Percentiles rank a stretch among this genome's conserved stretches.
Evolutionary conservation across 2,329 filamentous ascomycete genomes (phyloP).

Genomic region (Hysterium pulicare): DNA sequence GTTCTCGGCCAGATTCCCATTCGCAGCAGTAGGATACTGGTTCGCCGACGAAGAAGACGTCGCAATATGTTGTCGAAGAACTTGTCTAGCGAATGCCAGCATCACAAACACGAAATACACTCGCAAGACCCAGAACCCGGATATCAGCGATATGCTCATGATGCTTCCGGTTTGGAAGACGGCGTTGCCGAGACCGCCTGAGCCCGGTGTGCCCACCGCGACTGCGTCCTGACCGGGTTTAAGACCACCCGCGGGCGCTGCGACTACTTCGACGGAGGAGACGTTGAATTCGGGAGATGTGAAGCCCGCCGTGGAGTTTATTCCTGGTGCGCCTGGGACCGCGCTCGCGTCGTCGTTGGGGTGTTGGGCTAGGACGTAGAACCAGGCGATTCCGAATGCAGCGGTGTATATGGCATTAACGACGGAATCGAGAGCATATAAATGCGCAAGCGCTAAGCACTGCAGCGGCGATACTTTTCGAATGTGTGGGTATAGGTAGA

Average conservation of each 20-base stretch:
- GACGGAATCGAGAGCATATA: constrained; percentile 78
- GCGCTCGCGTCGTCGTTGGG: constrained; percentile 38
- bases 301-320: constrained; percentile 63
- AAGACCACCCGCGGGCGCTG: constrained; percentile 45
- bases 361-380: constrained; percentile 65
- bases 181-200: constrained; percentile 57
- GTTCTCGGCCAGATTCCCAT: constrained; percentile 56
- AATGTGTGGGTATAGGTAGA: constrained; percentile 74
- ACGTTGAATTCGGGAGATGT: constrained; percentile 62
- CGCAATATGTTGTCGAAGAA: constrained; percentile 66
- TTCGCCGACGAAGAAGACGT: constrained; percentile 41
- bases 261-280: constrained; percentile 54
- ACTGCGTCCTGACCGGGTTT: constrained; percentile 52
- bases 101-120: constrained; percentile 82
- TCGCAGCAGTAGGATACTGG: constrained; percentile 40
- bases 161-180: constrained; percentile 64
- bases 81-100: constrained; percentile 75
- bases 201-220: constrained; percentile 43
- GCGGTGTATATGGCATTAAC: constrained; percentile 80
- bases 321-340: constrained; percentile 49
- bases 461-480: constrained; percentile 74
- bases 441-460: constrained; percentile 75
- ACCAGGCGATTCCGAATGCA: constrained; percentile 82
- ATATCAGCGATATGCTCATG: constrained; percentile 75
- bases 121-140: constrained; percentile 68